Conservation (phyloP, 228 moss, liverwort and hornwort species). For the Sphagnum magellanicum region DNA sequence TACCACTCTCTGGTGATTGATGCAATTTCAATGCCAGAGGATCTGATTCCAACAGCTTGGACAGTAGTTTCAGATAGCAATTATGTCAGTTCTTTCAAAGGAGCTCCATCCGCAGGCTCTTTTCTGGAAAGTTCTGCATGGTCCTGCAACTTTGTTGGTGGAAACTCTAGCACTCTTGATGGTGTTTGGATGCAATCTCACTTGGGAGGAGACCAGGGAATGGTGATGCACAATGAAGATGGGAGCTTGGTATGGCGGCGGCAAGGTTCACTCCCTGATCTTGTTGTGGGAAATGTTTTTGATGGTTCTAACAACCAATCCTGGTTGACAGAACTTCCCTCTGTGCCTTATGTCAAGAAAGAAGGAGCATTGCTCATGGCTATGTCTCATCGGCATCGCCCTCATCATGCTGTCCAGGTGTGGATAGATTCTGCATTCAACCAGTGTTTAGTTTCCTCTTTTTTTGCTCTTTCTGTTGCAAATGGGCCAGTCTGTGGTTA, state of each 20-base stretch:
- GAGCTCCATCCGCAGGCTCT: constrained; percentile 22
- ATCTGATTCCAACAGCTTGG: constrained; percentile 97
- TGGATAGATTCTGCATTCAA: background rate
- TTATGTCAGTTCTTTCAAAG: constrained; percentile 22
- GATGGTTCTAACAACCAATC: constrained; percentile 5
- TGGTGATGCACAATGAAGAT: constrained; percentile 10
- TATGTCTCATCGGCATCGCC: constrained; percentile 72
- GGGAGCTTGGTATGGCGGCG: background rate
- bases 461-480: too few relatives aligned
- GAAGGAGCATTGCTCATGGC: constrained; percentile 74
- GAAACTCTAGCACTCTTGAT: constrained; percentile 10
- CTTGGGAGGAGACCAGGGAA: constrained; percentile 4
- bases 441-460: too few relatives aligned
- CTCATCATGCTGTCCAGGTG: constrained; percentile 99
- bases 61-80: constrained; percentile 66
- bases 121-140: background rate
- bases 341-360: constrained; percentile 20
- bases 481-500: too few relatives aligned
- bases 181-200: constrained; percentile 5
- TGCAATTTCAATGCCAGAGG: constrained; percentile 70
- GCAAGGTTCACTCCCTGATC: constrained; percentile 5
- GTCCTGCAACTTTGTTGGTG: constrained; percentile 12
- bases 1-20: constrained; percentile 98
- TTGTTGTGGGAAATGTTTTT: background rate
- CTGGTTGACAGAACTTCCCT: constrained; percentile 29